A percentile compares a stretch with the other conserved stretches of the same genome.
These are phyloP conservation scores for Gaultheria prostrata DNA, from an alignment of 148 eudicot genomes.

Conservation along the genomic window DNA sequence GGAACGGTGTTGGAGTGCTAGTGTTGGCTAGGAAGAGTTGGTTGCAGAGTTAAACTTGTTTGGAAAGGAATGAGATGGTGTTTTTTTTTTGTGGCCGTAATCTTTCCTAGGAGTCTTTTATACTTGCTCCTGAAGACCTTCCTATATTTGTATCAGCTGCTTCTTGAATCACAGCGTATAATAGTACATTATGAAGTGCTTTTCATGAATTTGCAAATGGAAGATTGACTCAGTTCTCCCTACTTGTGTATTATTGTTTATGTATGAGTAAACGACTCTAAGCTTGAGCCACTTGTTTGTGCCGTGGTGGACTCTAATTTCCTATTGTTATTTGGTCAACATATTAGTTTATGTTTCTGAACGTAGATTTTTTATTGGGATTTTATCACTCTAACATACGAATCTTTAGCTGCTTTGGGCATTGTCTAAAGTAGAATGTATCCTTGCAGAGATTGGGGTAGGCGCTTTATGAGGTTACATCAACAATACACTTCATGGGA, in stretches of 20 bases:
- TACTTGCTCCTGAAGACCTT: background rate
- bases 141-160: background rate
- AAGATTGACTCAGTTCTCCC: background rate
- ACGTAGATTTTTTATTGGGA: background rate
- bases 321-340: background rate
- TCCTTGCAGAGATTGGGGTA: constrained; percentile 89
- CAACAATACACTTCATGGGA: constrained; percentile 90
- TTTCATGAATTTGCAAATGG: background rate
- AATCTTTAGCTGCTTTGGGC: constrained; percentile 2
- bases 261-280: background rate
- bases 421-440: constrained; percentile 21
- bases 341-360: background rate
- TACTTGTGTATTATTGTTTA: background rate
- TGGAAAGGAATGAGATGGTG: background rate
- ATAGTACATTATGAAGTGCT: background rate
- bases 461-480: constrained; percentile 82
- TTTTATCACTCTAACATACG: background rate
- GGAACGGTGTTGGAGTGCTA: background rate
- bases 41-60: background rate
- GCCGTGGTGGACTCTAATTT: background rate
- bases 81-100: background rate
- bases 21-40: background rate
- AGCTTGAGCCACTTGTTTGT: background rate
- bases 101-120: background rate
- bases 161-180: background rate